Conservation (phyloP, 495 filamentous ascomycete genomes). For the Aspergillus coremiiformis region DNA sequence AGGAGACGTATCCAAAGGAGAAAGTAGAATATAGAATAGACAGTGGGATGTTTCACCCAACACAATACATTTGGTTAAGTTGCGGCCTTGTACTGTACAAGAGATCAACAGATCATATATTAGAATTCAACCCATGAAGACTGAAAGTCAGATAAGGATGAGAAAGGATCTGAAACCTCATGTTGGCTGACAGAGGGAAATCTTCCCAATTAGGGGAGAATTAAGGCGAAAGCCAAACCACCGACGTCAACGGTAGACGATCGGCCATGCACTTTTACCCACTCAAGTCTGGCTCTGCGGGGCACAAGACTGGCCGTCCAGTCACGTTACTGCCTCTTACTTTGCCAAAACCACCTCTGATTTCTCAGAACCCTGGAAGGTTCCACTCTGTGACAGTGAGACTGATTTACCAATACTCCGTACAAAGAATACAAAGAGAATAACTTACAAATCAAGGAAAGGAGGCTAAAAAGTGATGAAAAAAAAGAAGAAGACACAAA, state of each 20-base stretch:
- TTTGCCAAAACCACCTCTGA: background rate
- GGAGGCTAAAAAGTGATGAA: too few species aligned
- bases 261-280: background rate
- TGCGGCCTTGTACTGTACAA: background rate
- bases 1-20: too few species aligned
- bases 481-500: too few species aligned
- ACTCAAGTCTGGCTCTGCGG: background rate
- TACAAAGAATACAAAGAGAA: background rate
- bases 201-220: background rate
- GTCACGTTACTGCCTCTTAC: background rate
- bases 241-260: slow-evolving; percentile 4
- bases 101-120: background rate
- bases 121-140: background rate
- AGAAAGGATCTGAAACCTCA: background rate
- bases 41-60: background rate
- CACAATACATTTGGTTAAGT: background rate
- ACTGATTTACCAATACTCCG: background rate
- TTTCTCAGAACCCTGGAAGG: background rate
- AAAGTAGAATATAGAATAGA: too few species aligned
- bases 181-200: background rate
- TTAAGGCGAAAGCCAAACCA: background rate
- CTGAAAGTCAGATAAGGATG: background rate
- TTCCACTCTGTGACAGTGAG: background rate
- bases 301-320: background rate
- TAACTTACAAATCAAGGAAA: background rate